Evolutionary conservation across 768 basidiomycete genomes (phyloP).

Genomic region (Baorangia bicolor): DNA sequence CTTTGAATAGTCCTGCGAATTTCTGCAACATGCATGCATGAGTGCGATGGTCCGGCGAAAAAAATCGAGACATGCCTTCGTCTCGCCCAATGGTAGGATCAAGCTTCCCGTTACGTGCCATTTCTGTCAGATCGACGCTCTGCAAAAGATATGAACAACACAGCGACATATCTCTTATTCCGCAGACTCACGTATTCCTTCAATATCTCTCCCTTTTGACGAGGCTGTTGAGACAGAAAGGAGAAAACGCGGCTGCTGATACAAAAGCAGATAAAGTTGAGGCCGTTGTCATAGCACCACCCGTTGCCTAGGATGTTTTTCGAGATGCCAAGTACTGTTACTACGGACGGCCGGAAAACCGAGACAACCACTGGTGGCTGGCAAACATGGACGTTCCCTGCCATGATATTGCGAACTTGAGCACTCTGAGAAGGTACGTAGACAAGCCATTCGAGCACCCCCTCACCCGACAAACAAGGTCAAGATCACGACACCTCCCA

Average conservation of each 20-base stretch:
- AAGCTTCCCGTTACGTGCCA: constrained; percentile 80
- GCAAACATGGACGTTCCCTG: no score
- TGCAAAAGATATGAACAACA: constrained; percentile 25
- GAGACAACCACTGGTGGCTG: no score
- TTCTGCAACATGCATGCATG: constrained; percentile 42
- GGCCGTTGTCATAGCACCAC: no score
- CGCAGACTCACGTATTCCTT: constrained; percentile 68
- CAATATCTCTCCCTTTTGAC: constrained; percentile 80
- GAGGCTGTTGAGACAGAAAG: constrained; percentile 55
- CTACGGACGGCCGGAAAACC: no score
- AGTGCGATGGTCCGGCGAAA: neutral
- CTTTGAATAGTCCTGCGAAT: constrained; percentile 91
- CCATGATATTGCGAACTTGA: no score
- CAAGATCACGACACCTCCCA: constrained; percentile 86
- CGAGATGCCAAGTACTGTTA: no score
- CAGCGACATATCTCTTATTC: constrained; percentile 10
- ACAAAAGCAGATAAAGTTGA: no score
- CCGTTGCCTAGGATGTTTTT: no score
- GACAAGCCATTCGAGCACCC: neutral
- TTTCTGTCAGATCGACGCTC: constrained; percentile 82
- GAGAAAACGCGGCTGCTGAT: no score
- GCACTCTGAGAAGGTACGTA: no score
- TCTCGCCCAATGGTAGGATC: constrained; percentile 91
- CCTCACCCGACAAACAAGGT: constrained; percentile 86
- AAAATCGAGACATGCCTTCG: constrained; percentile 50